phyloP scores from a whole-genome alignment of 305 asterid genomes.

The Rubia peregrina region DNA sequence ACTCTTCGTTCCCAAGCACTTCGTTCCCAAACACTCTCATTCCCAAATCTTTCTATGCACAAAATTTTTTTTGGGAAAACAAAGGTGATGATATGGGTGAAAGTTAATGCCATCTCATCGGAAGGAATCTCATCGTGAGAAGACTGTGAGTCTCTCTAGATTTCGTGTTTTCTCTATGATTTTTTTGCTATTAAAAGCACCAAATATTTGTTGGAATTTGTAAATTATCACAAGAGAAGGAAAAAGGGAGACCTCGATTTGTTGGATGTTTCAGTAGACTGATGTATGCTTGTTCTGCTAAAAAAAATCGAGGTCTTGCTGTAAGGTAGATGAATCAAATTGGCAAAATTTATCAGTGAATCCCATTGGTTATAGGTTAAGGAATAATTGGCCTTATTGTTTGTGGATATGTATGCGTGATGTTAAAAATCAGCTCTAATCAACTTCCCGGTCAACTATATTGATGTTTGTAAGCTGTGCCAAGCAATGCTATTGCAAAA shows the following conservation, averaged over 20 bases:
- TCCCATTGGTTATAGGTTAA: not conserved
- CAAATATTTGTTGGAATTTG: not conserved
- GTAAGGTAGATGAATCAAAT: not conserved
- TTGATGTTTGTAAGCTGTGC: not conserved
- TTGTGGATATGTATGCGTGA: not conserved
- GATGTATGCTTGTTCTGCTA: not conserved
- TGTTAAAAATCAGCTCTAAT: not conserved
- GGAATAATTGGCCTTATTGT: not conserved
- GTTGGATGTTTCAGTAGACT: no score
- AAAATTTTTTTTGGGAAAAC: no score
- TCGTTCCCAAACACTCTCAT: no score
- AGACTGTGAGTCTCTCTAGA: constrained; percentile 44
- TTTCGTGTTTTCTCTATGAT: not conserved
- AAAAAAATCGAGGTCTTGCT: not conserved
- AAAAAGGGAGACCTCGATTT: no score
- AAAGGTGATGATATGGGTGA: no score
- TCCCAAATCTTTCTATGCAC: no score
- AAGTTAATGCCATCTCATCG: no score
- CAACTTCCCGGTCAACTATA: not conserved
- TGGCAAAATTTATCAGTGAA: not conserved
- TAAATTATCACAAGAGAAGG: not conserved
- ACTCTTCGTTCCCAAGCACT: no score
- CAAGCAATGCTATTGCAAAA: not conserved
- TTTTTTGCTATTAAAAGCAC: not conserved
- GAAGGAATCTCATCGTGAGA: constrained; percentile 41